Conservation (phyloP, 2,329 filamentous ascomycete genomes). For the Talaromyces marneffei region DNA sequence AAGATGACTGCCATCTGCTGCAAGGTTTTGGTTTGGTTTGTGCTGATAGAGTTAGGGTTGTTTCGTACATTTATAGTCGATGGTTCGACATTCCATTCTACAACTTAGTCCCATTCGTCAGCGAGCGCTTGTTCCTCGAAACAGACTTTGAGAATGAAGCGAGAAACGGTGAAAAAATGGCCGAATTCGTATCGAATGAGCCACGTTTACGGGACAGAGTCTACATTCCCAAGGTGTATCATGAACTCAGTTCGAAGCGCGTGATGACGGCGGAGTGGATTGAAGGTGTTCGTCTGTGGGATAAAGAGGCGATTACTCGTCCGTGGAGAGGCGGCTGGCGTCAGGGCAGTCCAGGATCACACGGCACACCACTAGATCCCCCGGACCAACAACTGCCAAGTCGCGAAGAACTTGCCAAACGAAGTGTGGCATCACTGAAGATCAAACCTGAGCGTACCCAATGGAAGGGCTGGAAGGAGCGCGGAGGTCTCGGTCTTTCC, state of each 20-base stretch:
- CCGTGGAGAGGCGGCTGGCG: constrained; percentile 74
- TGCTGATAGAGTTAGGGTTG: constrained; percentile 46
- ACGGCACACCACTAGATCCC: constrained; percentile 57
- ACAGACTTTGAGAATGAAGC: constrained; percentile 94
- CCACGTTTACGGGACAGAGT: constrained; percentile 70
- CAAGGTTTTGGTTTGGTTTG: too few relatives aligned
- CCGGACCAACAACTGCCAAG: constrained; percentile 47
- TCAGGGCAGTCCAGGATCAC: constrained; percentile 70
- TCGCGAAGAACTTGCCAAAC: constrained; percentile 37
- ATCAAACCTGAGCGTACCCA: constrained; percentile 74
- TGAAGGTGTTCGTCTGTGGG: constrained; percentile 87
- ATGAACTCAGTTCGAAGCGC: constrained; percentile 72
- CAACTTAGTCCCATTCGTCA: constrained; percentile 84
- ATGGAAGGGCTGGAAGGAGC: constrained; percentile 67
- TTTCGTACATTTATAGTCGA: constrained; percentile 74
- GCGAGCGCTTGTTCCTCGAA: constrained; percentile 83
- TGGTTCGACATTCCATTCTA: constrained; percentile 94
- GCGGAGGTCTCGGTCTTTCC: constrained; percentile 76
- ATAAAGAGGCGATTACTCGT: constrained; percentile 72
- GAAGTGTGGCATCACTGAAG: constrained; percentile 37
- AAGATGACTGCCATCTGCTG: background rate
- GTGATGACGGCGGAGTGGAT: constrained; percentile 98
- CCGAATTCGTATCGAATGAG: constrained; percentile 66
- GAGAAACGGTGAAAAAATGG: constrained; percentile 79
- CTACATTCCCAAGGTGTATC: constrained; percentile 80